Base-by-base conservation (phyloP, 495 filamentous ascomycete species). In the Aspergillus biplanus region DNA sequence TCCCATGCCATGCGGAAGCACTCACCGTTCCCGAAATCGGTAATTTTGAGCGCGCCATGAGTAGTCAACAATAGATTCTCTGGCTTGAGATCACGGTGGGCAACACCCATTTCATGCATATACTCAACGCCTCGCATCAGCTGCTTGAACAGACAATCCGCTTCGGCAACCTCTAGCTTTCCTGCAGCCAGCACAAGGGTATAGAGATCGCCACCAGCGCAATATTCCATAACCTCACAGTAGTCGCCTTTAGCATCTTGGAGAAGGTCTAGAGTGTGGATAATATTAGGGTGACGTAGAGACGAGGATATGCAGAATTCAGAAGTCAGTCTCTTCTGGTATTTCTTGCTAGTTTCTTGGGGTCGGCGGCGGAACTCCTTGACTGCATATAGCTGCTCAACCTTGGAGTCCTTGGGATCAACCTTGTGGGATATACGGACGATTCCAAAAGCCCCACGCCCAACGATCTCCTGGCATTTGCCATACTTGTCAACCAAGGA, bases 1-100 rank as follows among this genome's bases (percentile, higher is more conserved):
- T 99, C 95, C 95, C 95, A 99, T 4, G 95, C 96, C 95, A 98
- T 98, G 47, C 96, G 90, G 84, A 99, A 99, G 76, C 95, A 99
- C 71, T 99, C 95, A 67, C 96, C 95, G 69, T 99, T 99, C 61
- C 95, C 95, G 69, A 99, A 99, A 73, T 99, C 95, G 34, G 96
- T 98, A 66, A 99, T 98, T 73, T 99, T 99, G 65, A 99, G 83
- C n/a, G 89, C 89, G 56, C 95, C 95, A 67, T 92, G 91, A 3
- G 90, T 93, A 18, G 96, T 99, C 33, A 99, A 82, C 0, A 99
- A 87, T 16, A 99, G 83, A 67, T 99, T 99, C 76, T 99, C 95
- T 32, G 95, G 95, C 77, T 99, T 99, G 34, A 99, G 78, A 70
- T 99, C 95, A 65, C 95, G 91, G 74, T 99, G 95, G 8, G 95